Base-by-base conservation (phyloP, 768 basidiomycete genomes). In the Xerocomellus amylosporus region DNA sequence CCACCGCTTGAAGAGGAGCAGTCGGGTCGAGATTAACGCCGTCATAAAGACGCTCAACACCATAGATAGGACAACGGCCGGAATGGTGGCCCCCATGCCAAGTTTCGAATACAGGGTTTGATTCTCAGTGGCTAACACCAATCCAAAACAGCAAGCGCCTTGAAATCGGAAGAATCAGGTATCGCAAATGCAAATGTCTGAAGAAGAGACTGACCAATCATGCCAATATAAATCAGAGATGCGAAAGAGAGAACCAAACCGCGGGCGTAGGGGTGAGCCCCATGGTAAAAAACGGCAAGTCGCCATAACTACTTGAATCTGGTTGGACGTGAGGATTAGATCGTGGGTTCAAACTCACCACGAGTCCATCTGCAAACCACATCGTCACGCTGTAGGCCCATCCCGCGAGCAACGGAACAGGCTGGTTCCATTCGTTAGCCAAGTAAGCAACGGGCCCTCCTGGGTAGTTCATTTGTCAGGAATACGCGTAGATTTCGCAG, bases 381-480 rank as follows among this genome's bases (percentile, higher is more conserved):
- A 40, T 46, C n/a, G 44, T 46, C 28, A 46, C 7, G 14, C 13
- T 8, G 13, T 22, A 46, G 4, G 51, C 12, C 6, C 26, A 15
- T 14, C 0, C 17, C 4, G 43, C 28, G 14, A 52, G 34, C 1
- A 37, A 8, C 13, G 51, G 44, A 39, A 52, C 6, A 14, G 43
- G 37, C 13, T 38, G 36, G 36, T 39, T 52, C 51, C 51, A 52
- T 22, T 19, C 8, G 5, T 8, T 12, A 33, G 31, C 41, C 22
- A 36, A 0, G 13, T 46, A 46, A 14, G 28, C 28, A 10, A 5
- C 15, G 22, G 44, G 51, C 17, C 44, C 51, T 22, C 51, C 51
- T 8, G 51, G 37, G 22, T 52, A 52, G 44, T 52, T 28, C 37
- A 45, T 30, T 31, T 52, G 8, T 44, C 51, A 52, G 4, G 44